Base-by-base conservation (phyloP, 2,329 filamentous ascomycete species). In the Dothiorella sarmentorum region DNA sequence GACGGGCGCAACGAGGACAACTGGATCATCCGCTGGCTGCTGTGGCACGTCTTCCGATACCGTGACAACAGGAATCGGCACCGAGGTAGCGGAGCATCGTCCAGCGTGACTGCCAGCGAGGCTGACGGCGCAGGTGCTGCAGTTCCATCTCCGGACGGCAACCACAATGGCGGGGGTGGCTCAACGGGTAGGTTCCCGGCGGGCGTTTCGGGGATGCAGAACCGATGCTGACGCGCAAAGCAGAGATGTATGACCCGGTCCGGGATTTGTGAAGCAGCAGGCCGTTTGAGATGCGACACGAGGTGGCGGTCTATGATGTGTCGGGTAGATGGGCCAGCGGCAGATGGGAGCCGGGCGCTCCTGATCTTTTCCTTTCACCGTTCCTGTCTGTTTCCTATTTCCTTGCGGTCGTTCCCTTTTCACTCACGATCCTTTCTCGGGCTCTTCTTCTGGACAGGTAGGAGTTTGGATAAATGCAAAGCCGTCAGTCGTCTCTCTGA, bases 21-120 rank as follows among this genome's bases (percentile, higher is more conserved):
- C 58, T 80, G 78, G 78, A 75, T 80, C 35, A 78, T 78, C 27
- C 69, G 75, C n/a, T 80, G 78, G 78, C 75, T 77, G 62, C 70
- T 80, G 5, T 80, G 78, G 78, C 78, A 80, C 63, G 76, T 77
- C 60, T 80, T 80, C 61, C 75, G 78, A n/a, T 79, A 76, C 61
- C 67, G 71, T 22, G 73, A 75, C 62, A 73, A 75, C 61, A 73
- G 77, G 59, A 61, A 62, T 29, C 45, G 62, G 38, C 55, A 60
- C 42, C 55, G 52, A 51, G 58, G 58, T 58, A 58, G 55, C 44
- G 55, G 55, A 47, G 55, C 55, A 49, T 58, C 55, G 44, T 58
- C 55, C 55, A 58, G 55, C 55, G 35, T 58, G 43, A 40, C 55
- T 47, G 40, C 55, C 43, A 58, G 55, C 43, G 55, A 58, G 29